phyloP scores from a whole-genome alignment of 2,329 filamentous ascomycete genomes.

The Pestalotiopsis sp. region DNA sequence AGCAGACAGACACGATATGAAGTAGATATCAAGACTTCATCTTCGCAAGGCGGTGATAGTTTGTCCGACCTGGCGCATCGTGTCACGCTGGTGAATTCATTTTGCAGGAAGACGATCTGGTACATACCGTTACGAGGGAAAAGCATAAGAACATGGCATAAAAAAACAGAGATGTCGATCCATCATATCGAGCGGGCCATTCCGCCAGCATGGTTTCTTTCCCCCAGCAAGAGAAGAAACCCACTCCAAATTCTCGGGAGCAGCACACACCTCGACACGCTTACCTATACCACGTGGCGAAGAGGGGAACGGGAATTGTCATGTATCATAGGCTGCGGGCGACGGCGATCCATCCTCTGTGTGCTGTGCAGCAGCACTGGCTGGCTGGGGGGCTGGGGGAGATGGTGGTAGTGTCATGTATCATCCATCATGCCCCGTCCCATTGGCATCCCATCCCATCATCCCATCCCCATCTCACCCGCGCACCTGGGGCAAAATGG shows the following conservation, averaged over 20 bases:
- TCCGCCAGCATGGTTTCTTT: slow-evolving; percentile 3
- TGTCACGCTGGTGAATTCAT: not conserved
- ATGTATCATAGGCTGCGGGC: slow-evolving; percentile 6
- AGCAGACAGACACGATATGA: too few species aligned
- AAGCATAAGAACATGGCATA: not conserved
- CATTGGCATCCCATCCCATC: too few species aligned
- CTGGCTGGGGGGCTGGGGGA: not conserved
- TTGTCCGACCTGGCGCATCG: too few species aligned
- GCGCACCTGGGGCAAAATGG: not conserved
- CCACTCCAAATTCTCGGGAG: not conserved
- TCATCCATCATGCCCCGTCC: not conserved
- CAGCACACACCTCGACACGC: not conserved
- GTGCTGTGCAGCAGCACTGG: not conserved
- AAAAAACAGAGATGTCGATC: not conserved
- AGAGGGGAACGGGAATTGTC: slow-evolving; percentile 4
- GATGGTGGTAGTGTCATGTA: not conserved
- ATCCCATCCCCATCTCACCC: too few species aligned
- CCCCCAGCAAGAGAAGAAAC: not conserved
- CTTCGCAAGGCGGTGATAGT: too few species aligned
- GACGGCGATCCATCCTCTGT: not conserved
- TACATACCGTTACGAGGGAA: not conserved
- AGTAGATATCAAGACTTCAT: too few species aligned
- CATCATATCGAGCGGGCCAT: not conserved
- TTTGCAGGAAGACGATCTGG: not conserved
- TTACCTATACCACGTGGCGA: slow-evolving; percentile 6